Conservation (phyloP, 2,329 filamentous ascomycete genomes). For the Hypoxylon sp. region DNA sequence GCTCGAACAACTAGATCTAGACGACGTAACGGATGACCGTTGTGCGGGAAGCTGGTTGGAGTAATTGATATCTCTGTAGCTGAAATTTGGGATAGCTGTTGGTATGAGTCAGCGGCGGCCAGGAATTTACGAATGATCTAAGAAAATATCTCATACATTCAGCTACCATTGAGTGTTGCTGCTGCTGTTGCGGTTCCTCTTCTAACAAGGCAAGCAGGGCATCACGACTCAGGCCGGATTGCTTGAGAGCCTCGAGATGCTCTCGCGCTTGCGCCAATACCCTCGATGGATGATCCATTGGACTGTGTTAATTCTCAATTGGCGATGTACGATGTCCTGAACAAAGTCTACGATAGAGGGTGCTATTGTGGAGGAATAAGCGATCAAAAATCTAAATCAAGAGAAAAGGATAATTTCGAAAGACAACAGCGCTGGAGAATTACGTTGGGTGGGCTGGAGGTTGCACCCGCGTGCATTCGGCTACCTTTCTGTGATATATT, state of each 20-base stretch:
- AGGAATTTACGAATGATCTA: neutral
- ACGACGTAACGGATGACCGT: conserved; percentile 52
- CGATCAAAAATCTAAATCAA: conserved; percentile 28
- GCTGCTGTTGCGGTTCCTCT: conserved; percentile 46
- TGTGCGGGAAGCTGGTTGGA: conserved; percentile 45
- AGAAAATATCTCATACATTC: conserved; percentile 43
- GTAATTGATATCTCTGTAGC: conserved; percentile 47
- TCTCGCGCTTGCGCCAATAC: conserved; percentile 52
- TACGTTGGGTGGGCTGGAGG: conserved; percentile 39
- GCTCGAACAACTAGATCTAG: conserved; percentile 52
- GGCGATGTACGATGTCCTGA: conserved; percentile 12
- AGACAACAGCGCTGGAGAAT: conserved; percentile 30
- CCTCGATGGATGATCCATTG: conserved; percentile 52
- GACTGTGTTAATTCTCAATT: conserved; percentile 29
- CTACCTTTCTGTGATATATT: conserved; percentile 49
- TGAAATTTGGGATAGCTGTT: conserved; percentile 47
- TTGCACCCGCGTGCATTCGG: conserved; percentile 47
- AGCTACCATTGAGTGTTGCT: conserved; percentile 37
- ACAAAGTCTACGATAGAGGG: conserved; percentile 25
- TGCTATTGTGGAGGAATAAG: conserved; percentile 31
- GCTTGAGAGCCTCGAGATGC: conserved; percentile 53
- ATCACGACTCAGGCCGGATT: conserved; percentile 53
- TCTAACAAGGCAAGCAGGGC: conserved; percentile 49
- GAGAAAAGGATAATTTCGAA: conserved; percentile 23
- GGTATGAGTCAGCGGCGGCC: conserved; percentile 18